Percentiles rank a stretch among this genome's conserved stretches.
These are phyloP conservation scores for Rhazya stricta DNA, from an alignment of 257 asterid species.

Conservation along the genomic window DNA sequence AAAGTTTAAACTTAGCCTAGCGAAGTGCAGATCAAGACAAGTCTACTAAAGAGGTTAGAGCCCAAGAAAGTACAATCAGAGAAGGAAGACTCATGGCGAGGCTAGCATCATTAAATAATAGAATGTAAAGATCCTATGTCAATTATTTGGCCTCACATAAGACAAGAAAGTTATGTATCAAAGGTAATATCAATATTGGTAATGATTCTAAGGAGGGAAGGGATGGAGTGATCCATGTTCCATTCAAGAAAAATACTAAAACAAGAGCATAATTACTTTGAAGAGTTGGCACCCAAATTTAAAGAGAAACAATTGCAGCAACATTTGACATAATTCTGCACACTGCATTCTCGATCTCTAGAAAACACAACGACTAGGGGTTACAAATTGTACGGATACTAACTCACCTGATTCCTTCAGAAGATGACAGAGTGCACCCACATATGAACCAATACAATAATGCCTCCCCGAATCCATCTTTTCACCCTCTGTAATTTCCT, in stretches of 20 bases:
- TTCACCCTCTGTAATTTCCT: slow-evolving; percentile 45
- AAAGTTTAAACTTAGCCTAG: background rate
- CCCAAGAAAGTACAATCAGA: background rate
- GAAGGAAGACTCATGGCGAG: background rate
- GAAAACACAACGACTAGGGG: background rate
- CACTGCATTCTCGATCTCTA: background rate
- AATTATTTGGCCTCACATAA: background rate
- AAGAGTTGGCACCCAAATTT: background rate
- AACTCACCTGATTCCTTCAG: slow-evolving; percentile 59
- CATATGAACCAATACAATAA: slow-evolving; percentile 44
- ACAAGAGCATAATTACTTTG: background rate
- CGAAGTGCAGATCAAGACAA: background rate
- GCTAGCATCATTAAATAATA: background rate
- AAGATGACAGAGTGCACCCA: slow-evolving; percentile 61
- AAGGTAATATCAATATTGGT: background rate
- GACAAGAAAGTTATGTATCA: background rate
- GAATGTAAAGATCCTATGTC: background rate
- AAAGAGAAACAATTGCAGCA: background rate
- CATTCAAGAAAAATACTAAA: background rate
- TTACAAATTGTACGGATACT: background rate
- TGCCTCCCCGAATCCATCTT: slow-evolving; percentile 35
- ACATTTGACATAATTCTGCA: background rate
- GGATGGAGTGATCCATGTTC: background rate
- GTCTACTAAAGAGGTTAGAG: background rate
- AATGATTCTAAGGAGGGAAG: background rate